Conservation (phyloP, 208 protist species). For the Leishmania martiniquensis region DNA sequence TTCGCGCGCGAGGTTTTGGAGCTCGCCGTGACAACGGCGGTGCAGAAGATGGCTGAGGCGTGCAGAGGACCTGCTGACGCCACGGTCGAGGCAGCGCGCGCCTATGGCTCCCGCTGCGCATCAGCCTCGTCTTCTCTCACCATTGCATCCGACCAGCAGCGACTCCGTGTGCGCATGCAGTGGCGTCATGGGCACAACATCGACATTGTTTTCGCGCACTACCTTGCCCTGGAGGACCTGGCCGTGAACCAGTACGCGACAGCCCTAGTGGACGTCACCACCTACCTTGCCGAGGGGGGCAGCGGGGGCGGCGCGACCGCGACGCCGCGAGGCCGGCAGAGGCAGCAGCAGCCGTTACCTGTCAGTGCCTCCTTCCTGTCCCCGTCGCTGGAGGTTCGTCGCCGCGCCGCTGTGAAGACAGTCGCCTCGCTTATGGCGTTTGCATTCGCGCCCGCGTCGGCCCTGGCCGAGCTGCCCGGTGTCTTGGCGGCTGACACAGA, state of each 20-base stretch:
- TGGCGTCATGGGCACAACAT: conserved; percentile 28
- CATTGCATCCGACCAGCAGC: conserved; percentile 30
- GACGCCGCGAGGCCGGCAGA: conserved; percentile 3
- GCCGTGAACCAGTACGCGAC: conserved; percentile 26
- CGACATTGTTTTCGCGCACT: conserved; percentile 24
- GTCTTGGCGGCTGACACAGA: conserved; percentile 1
- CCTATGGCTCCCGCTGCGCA: background rate
- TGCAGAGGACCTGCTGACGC: conserved; percentile 15
- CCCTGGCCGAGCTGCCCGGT: conserved; percentile 4
- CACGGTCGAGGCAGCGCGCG: background rate
- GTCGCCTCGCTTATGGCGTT: conserved; percentile 41
- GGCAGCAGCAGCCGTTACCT: background rate
- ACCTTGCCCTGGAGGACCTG: conserved; percentile 32
- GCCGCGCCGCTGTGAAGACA: conserved; percentile 28
- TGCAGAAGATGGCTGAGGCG: conserved; percentile 40
- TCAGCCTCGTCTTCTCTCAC: conserved; percentile 14
- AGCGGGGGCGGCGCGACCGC: background rate
- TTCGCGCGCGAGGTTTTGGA: conserved; percentile 52
- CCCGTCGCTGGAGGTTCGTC: conserved; percentile 28
- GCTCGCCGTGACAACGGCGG: conserved; percentile 23
- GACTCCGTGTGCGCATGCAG: conserved; percentile 26
- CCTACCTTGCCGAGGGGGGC: conserved; percentile 34
- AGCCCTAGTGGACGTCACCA: conserved; percentile 26
- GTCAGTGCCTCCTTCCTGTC: conserved; percentile 4
- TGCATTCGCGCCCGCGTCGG: conserved; percentile 4